Evolutionary conservation across 176 grass and related monocot species (phyloP).

Genomic region (Panicum miliaceum): DNA sequence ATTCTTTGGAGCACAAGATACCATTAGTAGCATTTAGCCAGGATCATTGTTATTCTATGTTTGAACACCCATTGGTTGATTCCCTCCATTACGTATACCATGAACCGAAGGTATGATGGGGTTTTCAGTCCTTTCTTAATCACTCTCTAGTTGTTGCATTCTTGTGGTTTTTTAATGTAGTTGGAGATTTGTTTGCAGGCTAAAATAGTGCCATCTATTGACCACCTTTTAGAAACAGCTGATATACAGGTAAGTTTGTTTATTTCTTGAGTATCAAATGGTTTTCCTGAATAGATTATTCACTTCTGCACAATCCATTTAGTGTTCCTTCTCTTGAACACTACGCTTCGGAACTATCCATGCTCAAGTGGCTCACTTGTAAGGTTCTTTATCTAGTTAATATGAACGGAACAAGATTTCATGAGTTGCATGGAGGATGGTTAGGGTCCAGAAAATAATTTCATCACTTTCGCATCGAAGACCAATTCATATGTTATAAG

Average conservation of each 20-base stretch:
- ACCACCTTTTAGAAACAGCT: constrained; percentile 70
- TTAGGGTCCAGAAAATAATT: neutral
- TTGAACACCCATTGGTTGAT: constrained; percentile 87
- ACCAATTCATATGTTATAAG: neutral
- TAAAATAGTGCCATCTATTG: constrained; percentile 77
- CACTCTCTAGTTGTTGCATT: constrained; percentile 25
- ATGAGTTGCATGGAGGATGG: neutral
- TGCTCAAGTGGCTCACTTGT: neutral
- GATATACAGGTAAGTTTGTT: constrained; percentile 69
- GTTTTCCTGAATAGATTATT: constrained; percentile 19
- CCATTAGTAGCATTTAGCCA: constrained; percentile 94
- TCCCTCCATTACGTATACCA: constrained; percentile 85
- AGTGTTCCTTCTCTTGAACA: constrained; percentile 6
- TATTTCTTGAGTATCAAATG: constrained; percentile 14
- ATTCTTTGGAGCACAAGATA: constrained; percentile 84
- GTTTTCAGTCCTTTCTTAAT: constrained; percentile 18
- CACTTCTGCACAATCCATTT: neutral
- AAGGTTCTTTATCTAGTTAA: constrained; percentile 13
- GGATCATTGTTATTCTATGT: constrained; percentile 85
- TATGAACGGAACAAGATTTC: neutral
- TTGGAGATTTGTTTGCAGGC: constrained; percentile 61
- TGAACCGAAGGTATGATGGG: constrained; percentile 77
- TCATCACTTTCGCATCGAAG: neutral
- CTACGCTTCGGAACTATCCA: neutral
- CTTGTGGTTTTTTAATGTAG: constrained; percentile 39